Base-by-base conservation (phyloP, 2,329 filamentous ascomycete species). In the Colletotrichum nymphaeae region DNA sequence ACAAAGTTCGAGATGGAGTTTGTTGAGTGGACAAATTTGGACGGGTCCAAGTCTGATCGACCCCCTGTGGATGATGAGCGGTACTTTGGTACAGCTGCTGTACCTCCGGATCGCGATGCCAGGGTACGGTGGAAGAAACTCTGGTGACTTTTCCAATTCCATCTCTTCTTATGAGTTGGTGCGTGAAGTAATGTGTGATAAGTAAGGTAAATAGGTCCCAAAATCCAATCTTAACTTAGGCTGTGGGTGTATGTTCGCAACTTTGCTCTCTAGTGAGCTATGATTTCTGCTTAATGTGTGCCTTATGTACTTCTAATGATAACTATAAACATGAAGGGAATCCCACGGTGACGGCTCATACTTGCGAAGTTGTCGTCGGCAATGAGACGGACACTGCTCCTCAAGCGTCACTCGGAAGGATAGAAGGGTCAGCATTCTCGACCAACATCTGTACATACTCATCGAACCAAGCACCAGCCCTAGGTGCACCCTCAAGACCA, bases 381-480 rank as follows among this genome's bases (percentile, higher is more conserved):
- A n/a, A 30, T 42, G 26, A 14, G 2, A 14, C 7, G 8, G 2
- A 12, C 4, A 7, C 1, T 24, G 3, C 14, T 28, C 1, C n/a
- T 46, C 30, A 70, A 5, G 11, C 26, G 42, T 56, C 16, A 16
- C 57, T 72, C 16, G 69, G 56, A 2, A 65, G 46, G 3, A 73
- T 62, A 16, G 68, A 72, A 3, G 78, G 68, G 49, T 84, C 75
- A 0, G 83, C 84, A 59, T 85, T 84, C 79, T 81, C 77, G 3
- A 85, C 81, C 53, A 86, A 76, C 78, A 81, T 80, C 79, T 84
- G 78, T 5, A 78, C 81, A 74, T 84, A 86, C 73, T 82, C 81
- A 19, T 84, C 79, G 72, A 84, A 85, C 84, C 84, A 86, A 4
- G 72, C 71, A 2, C 84, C 84, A 1, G 84, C 84, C 22, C 65